A percentile compares a stretch with the other conserved stretches of the same genome.
Evolutionary conservation across 331 rosid genomes (phyloP).

Genomic region (Cydonia oblonga): DNA sequence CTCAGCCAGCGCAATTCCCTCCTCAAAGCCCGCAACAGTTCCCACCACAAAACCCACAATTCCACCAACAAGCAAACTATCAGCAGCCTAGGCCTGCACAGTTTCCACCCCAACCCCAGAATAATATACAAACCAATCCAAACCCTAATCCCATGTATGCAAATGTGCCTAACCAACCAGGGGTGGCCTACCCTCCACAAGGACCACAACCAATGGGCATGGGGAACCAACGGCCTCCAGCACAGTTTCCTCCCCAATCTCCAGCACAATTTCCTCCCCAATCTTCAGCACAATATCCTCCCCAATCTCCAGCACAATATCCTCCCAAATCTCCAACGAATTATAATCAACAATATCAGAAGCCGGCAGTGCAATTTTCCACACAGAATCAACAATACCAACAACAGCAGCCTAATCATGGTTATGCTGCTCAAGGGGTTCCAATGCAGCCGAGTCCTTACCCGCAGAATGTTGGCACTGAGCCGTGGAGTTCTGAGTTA

Average conservation of each 20-base stretch:
- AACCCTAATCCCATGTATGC: background rate
- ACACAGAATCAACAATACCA: background rate
- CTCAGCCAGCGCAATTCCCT: background rate
- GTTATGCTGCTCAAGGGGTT: conserved; percentile 1
- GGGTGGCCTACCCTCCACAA: background rate
- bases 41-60: conserved; percentile 1
- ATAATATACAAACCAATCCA: background rate
- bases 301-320: too few species aligned
- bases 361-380: background rate
- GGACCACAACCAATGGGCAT: background rate
- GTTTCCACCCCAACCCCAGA: background rate
- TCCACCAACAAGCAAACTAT: background rate
- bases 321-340: too few species aligned
- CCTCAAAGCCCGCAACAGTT: background rate
- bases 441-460: background rate
- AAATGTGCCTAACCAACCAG: conserved; percentile 2
- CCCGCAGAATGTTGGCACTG: background rate
- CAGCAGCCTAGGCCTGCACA: background rate
- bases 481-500: conserved; percentile 8
- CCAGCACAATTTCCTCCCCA: too few species aligned
- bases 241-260: background rate
- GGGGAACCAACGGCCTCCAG: background rate
- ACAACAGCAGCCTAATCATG: background rate
- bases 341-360: background rate
- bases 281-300: too few species aligned